Conservation (phyloP, 441 rosid species). For the Pelargonium citronellum region DNA sequence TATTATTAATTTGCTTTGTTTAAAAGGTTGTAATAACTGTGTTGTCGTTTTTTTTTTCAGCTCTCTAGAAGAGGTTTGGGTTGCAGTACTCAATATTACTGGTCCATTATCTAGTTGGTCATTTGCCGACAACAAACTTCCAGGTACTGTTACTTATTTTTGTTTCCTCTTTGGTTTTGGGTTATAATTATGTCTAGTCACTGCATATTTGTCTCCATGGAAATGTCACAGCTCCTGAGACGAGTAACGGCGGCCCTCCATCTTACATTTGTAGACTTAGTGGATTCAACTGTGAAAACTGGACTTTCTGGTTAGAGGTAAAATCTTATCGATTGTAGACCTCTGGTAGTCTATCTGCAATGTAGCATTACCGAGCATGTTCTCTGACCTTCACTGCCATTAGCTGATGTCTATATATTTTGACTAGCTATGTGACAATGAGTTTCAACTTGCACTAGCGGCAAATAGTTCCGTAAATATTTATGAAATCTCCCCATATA, state of each 20-base stretch:
- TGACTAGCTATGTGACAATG: too few relatives aligned
- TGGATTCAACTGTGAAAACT: conserved; percentile 62
- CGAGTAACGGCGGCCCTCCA: conserved; percentile 59
- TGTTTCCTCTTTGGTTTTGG: conserved; percentile 11
- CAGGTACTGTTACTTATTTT: conserved; percentile 39
- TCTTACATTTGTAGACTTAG: conserved; percentile 78
- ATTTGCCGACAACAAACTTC: conserved; percentile 62
- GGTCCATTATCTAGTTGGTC: conserved; percentile 96
- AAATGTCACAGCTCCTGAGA: conserved; percentile 60
- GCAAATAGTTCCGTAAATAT: too few relatives aligned
- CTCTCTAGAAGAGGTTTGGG: conserved; percentile 85
- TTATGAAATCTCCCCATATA: too few relatives aligned
- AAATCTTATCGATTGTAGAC: conserved; percentile 1
- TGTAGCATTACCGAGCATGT: not conserved
- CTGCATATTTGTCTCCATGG: conserved; percentile 9
- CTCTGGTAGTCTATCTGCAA: not conserved
- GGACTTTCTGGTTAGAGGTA: conserved; percentile 96
- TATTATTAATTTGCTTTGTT: not conserved
- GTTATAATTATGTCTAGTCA: not conserved
- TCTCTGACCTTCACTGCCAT: too few relatives aligned
- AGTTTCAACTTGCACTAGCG: too few relatives aligned
- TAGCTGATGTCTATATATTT: too few relatives aligned
- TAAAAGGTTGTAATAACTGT: not conserved
- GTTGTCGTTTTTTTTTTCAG: conserved; percentile 37
- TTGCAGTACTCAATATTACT: conserved; percentile 79